Percentiles rank a stretch among this genome's conserved stretches.
These are phyloP conservation scores for Hura crepitans DNA, from an alignment of 441 rosid species.

Conservation along the genomic window DNA sequence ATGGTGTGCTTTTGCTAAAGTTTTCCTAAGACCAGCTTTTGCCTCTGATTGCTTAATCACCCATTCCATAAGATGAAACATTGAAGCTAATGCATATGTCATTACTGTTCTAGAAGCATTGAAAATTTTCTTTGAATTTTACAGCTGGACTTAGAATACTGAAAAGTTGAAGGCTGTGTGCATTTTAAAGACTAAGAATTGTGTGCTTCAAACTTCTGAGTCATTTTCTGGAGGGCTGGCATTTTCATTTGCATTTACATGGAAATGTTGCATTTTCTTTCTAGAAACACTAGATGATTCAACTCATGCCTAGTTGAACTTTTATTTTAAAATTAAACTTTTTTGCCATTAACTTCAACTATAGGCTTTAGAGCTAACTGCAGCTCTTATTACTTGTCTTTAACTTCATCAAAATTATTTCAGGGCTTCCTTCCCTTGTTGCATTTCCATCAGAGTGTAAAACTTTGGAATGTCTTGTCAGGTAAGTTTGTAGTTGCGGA, in stretches of 20 bases:
- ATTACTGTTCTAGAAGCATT: neutral
- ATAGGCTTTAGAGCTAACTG: neutral
- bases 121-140: neutral
- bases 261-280: neutral
- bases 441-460: constrained; percentile 77
- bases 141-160: neutral
- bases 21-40: neutral
- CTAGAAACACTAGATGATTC: neutral
- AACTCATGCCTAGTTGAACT: neutral
- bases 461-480: constrained; percentile 56
- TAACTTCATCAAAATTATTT: constrained; percentile 31
- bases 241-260: neutral
- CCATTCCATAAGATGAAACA: no score
- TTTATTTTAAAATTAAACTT: neutral
- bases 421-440: constrained; percentile 83
- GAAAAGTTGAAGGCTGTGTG: neutral
- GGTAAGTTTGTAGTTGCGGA: constrained; percentile 46
- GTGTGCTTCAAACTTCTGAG: neutral
- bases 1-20: neutral
- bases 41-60: neutral
- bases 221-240: neutral
- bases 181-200: neutral
- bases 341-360: neutral
- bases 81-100: neutral
- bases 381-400: constrained; percentile 20